Evolutionary conservation across 148 eudicot genomes (phyloP).

Genomic region (Vaccinium corymbosum): DNA sequence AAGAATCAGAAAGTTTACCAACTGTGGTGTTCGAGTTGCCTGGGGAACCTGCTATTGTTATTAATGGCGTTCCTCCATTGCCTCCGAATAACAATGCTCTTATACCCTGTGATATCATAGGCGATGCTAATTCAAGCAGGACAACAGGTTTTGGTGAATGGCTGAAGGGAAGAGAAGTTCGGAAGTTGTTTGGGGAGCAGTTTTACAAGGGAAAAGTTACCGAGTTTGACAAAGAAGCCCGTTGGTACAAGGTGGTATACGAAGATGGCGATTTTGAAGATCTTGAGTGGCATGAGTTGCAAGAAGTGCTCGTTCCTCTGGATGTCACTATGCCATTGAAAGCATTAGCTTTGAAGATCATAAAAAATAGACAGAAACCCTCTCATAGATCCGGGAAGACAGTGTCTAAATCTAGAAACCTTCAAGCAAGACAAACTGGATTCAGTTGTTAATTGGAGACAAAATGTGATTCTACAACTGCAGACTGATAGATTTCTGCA

Average conservation of each 20-base stretch:
- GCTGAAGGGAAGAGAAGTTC: slow-evolving; percentile 71
- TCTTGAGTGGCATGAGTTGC: slow-evolving; percentile 78
- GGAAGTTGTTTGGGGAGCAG: slow-evolving; percentile 47
- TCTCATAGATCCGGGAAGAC: slow-evolving; percentile 21
- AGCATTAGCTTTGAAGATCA: slow-evolving; percentile 50
- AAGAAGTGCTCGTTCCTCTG: slow-evolving; percentile 56
- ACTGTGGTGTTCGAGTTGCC: slow-evolving; percentile 47
- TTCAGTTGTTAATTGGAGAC: background rate
- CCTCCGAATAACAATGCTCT: slow-evolving; percentile 22
- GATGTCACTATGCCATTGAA: slow-evolving; percentile 65
- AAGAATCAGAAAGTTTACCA: slow-evolving; percentile 25
- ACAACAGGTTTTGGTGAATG: slow-evolving; percentile 54
- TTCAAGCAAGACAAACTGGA: background rate
- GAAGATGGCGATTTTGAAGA: slow-evolving; percentile 89
- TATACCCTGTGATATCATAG: slow-evolving; percentile 15
- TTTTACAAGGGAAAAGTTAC: slow-evolving; percentile 54
- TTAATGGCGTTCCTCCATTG: slow-evolving; percentile 63
- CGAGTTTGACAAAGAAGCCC: slow-evolving; percentile 53
- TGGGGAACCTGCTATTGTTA: slow-evolving; percentile 77
- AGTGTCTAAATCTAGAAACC: slow-evolving; percentile 12
- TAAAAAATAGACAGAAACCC: slow-evolving; percentile 39
- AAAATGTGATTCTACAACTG: background rate
- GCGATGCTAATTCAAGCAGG: slow-evolving; percentile 24
- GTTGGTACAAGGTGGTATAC: slow-evolving; percentile 73
- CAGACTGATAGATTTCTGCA: background rate